A percentile compares a stretch with the other conserved stretches of the same genome.
Conservation (phyloP, 1,284 basidiomycete species). For the Ceratobasidium papillatum region DNA sequence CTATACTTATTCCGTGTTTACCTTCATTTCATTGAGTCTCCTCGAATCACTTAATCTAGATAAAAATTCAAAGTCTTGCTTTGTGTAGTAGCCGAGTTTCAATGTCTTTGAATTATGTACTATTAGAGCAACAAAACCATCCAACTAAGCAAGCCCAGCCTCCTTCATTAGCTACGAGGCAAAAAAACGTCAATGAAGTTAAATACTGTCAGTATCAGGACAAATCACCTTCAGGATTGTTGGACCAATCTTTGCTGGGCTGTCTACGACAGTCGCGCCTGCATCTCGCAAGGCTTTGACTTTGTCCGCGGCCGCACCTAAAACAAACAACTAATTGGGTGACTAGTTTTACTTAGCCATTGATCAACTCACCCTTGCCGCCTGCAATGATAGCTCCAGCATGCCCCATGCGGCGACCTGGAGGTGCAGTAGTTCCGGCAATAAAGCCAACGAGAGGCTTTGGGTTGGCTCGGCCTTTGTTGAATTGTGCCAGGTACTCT, state of each 20-base stretch:
- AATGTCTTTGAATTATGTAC: conserved; percentile 14
- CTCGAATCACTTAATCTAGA: background rate
- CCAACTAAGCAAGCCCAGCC: conserved; percentile 77
- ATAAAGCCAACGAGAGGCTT: conserved; percentile 99
- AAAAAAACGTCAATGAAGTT: conserved; percentile 21
- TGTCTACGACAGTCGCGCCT: conserved; percentile 93
- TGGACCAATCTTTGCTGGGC: conserved; percentile 92
- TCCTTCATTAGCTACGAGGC: conserved; percentile 78
- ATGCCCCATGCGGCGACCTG: conserved; percentile 98
- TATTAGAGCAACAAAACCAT: background rate
- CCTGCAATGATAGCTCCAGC: conserved; percentile 98
- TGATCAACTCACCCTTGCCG: conserved; percentile 78
- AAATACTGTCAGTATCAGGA: background rate
- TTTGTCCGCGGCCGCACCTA: conserved; percentile 93
- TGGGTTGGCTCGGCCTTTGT: conserved; percentile 85
- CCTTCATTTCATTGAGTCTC: background rate
- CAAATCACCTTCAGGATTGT: conserved; percentile 83
- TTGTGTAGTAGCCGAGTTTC: background rate
- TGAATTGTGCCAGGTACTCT: conserved; percentile 92
- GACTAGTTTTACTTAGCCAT: background rate
- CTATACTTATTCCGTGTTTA: conserved; percentile 7
- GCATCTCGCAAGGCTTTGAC: conserved; percentile 93
- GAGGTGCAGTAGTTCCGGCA: conserved; percentile 96
- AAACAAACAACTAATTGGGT: background rate
- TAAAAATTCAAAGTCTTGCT: too few relatives aligned